Conservation (phyloP, 148 eudicot species). For the Silene uniflora region DNA sequence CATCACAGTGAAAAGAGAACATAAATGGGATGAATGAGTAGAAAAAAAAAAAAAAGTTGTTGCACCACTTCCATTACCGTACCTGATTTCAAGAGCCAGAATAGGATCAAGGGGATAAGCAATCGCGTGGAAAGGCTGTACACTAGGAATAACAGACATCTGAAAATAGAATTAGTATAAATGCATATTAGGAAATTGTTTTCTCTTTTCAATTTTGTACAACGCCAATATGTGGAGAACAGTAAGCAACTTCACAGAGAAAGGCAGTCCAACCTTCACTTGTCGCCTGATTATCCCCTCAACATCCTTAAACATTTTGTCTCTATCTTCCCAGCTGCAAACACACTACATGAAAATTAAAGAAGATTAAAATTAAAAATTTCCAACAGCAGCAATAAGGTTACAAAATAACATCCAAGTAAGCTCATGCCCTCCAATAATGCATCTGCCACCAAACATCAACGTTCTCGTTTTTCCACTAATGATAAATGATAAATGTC, state of each 20-base stretch:
- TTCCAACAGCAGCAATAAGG: background rate
- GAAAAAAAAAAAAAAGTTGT: background rate
- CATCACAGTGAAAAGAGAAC: too few species aligned
- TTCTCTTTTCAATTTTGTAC: background rate
- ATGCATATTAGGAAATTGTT: background rate
- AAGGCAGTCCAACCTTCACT: conserved; percentile 52
- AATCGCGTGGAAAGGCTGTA: conserved; percentile 95
- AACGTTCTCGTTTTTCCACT: too few species aligned
- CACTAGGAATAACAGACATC: conserved; percentile 93
- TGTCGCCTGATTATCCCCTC: conserved; percentile 83
- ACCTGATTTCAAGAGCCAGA: conserved; percentile 93
- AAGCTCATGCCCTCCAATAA: background rate
- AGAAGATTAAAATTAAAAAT: background rate
- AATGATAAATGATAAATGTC: too few species aligned
- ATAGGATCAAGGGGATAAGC: conserved; percentile 92
- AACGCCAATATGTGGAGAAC: background rate
- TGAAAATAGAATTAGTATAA: conserved; percentile 27
- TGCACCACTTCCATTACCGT: background rate
- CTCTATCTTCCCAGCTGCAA: conserved; percentile 89
- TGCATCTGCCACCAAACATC: too few species aligned
- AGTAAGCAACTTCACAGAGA: background rate
- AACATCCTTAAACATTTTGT: conserved; percentile 87
- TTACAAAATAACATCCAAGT: background rate
- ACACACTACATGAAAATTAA: conserved; percentile 50
- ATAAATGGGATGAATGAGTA: too few species aligned